These are phyloP conservation scores for Phialemoniopsis sp. DNA, from an alignment of 2,329 filamentous ascomycete species.

Conservation along the genomic window DNA sequence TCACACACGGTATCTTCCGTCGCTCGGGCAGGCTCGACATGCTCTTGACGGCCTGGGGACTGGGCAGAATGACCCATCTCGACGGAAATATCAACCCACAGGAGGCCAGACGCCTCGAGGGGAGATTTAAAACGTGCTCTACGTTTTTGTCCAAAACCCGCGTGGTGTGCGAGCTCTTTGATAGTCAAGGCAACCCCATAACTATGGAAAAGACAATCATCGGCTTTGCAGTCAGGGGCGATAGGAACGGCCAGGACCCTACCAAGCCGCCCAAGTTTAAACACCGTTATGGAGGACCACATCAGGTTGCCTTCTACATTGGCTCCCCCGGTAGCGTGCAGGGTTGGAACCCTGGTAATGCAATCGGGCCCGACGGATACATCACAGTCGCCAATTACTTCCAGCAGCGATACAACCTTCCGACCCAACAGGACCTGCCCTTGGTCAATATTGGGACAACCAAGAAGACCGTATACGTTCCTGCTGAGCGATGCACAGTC, in stretches of 20 bases:
- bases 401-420: constrained; percentile 20
- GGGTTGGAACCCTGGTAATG: no score
- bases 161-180: constrained; percentile 24
- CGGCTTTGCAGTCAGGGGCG: constrained; percentile 15
- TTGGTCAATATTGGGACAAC: constrained; percentile 63
- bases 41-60: constrained; percentile 22
- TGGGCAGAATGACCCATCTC: no score
- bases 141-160: constrained; percentile 4
- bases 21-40: constrained; percentile 25
- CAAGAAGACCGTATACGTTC: constrained; percentile 57
- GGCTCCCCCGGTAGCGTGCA: no score
- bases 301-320: no score
- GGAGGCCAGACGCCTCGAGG: no score
- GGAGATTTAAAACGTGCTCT: no score
- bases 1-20: constrained; percentile 50
- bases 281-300: no score
- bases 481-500: constrained; percentile 62
- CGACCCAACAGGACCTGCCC: constrained; percentile 37
- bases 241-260: constrained; percentile 3
- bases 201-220: constrained; percentile 20
- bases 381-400: neutral
- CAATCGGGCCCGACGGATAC: constrained; percentile 14
- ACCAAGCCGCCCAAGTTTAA: neutral
- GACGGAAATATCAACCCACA: no score
- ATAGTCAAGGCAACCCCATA: constrained; percentile 20